Evolutionary conservation across 305 asterid genomes (phyloP).

Genomic region (Solanum chacoense): DNA sequence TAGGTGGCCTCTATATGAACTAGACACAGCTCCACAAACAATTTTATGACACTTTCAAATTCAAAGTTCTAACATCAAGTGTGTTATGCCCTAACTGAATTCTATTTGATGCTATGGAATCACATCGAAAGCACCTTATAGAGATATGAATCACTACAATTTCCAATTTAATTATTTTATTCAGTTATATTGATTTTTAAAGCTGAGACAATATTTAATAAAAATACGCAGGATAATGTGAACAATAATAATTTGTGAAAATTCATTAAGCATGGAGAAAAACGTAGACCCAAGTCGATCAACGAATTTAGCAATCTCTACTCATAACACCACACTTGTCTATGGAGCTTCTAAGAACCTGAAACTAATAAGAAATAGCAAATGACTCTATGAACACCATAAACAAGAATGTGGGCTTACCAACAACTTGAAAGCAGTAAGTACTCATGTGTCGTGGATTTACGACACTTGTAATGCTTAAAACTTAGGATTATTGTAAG

Average conservation of each 20-base stretch:
- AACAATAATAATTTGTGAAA: not conserved
- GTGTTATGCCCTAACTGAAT: not conserved
- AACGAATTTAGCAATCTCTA: not conserved
- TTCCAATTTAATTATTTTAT: not conserved
- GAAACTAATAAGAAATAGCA: not conserved
- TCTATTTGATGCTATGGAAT: not conserved
- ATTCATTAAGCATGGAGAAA: not conserved
- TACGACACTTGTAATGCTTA: not conserved
- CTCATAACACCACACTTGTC: not conserved
- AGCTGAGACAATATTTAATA: not conserved
- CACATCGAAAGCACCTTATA: not conserved
- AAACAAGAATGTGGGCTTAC: not conserved
- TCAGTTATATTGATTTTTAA: not conserved
- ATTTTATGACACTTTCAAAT: not conserved
- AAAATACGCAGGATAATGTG: not conserved
- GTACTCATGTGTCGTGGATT: not conserved
- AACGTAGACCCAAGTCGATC: not conserved
- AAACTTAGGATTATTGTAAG: not conserved
- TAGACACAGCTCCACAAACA: not conserved
- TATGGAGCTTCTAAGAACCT: not conserved
- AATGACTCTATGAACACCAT: not conserved
- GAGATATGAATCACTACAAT: not conserved
- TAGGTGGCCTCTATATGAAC: not conserved
- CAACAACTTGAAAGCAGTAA: not conserved
- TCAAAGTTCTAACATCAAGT: not conserved